A percentile compares a stretch with the other conserved stretches of the same genome.
These are phyloP conservation scores for Lojkania enalia DNA, from an alignment of 2,329 filamentous ascomycete species.

Conservation along the genomic window DNA sequence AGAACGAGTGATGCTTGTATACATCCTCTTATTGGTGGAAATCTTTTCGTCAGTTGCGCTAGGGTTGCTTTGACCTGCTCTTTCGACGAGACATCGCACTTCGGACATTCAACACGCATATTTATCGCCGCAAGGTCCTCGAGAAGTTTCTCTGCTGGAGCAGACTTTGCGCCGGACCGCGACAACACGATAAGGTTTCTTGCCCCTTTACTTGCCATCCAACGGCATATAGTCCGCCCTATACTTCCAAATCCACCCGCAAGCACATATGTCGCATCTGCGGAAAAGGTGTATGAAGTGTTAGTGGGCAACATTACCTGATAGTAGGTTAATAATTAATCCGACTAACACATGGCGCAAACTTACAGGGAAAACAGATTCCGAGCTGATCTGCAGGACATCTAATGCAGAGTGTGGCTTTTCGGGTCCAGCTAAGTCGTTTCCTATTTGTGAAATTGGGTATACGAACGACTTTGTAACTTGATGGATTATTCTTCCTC, in stretches of 20 bases:
- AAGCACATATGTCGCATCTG: conserved; percentile 6
- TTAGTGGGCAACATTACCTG: too few relatives aligned
- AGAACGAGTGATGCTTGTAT: too few relatives aligned
- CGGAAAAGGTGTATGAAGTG: not conserved
- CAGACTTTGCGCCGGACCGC: not conserved
- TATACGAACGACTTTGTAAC: conserved; percentile 13
- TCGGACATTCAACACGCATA: not conserved
- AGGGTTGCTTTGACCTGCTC: conserved; percentile 2
- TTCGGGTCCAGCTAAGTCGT: too few relatives aligned
- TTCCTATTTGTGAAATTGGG: conserved; percentile 12
- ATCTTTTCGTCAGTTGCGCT: too few relatives aligned
- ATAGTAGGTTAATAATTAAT: too few relatives aligned
- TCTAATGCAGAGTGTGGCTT: too few relatives aligned
- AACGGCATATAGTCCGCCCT: conserved; percentile 2
- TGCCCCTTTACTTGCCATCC: conserved; percentile 5
- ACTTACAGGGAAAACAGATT: too few relatives aligned
- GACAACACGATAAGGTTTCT: conserved; percentile 9
- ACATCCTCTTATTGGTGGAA: conserved; percentile 20
- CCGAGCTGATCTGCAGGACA: too few relatives aligned
- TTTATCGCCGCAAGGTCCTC: not conserved
- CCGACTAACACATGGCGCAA: too few relatives aligned
- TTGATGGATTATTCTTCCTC: conserved; percentile 3
- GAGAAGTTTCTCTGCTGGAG: not conserved
- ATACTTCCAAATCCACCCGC: conserved; percentile 7
- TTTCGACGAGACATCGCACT: not conserved